Percentiles rank a stretch among this genome's conserved stretches.
phyloP scores from a whole-genome alignment of 1,284 basidiomycete species.

The Austroboletus niveus region DNA sequence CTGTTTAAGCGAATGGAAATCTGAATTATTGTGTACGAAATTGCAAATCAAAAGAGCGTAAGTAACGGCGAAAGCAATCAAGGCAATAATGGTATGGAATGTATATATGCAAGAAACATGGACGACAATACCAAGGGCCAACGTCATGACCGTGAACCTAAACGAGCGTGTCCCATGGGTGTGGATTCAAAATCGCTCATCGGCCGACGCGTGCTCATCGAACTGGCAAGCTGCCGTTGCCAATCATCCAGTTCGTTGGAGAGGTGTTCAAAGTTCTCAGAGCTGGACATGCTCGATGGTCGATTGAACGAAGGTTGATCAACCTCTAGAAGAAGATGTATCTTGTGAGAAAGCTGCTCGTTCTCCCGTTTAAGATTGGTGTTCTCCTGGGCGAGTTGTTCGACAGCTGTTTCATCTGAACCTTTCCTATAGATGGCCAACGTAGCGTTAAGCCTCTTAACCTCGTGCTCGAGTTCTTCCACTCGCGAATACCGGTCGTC shows the following conservation, averaged over 20 bases:
- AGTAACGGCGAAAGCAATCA: constrained; percentile 35
- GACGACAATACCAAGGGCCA: constrained; percentile 29
- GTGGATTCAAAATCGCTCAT: constrained; percentile 67
- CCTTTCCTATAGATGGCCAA: constrained; percentile 74
- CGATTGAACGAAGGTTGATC: constrained; percentile 73
- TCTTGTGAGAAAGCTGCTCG: constrained; percentile 82
- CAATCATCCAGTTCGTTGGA: constrained; percentile 80
- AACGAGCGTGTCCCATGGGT: constrained; percentile 51
- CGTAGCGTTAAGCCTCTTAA: constrained; percentile 75
- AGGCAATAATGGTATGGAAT: constrained; percentile 49
- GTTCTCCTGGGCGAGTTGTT: constrained; percentile 78
- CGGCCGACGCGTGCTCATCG: constrained; percentile 68
- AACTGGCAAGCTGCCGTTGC: constrained; percentile 76
- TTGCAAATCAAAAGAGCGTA: constrained; percentile 55
- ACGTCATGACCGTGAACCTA: constrained; percentile 64
- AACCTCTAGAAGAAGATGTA: constrained; percentile 79
- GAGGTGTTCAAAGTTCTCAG: constrained; percentile 78
- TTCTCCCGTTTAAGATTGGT: constrained; percentile 77
- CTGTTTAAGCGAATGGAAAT: constrained; percentile 20
- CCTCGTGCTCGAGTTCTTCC: constrained; percentile 77
- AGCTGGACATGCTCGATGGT: constrained; percentile 72
- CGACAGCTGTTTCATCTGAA: constrained; percentile 65
- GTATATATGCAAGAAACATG: constrained; percentile 44
- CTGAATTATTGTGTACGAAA: constrained; percentile 36
- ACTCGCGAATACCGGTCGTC: constrained; percentile 74